Conservation (phyloP, 768 basidiomycete species). For the Dacryopinax primogenitus region DNA sequence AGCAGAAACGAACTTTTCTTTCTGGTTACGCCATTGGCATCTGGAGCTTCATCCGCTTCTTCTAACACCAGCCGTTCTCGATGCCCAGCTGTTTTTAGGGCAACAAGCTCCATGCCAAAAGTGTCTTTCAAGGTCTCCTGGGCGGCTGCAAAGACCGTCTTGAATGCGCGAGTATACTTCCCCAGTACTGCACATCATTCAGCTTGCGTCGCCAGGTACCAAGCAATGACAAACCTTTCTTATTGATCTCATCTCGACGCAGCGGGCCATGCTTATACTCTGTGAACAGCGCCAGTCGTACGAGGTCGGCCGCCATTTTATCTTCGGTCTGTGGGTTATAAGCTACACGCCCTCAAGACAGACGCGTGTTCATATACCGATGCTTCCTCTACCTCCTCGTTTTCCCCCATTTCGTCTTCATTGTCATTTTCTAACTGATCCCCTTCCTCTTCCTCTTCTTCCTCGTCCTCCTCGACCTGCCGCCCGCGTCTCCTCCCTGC, state of each 20-base stretch:
- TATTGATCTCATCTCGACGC: constrained; percentile 71
- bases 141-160: constrained; percentile 47
- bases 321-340: constrained; percentile 40
- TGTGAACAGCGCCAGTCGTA: constrained; percentile 66
- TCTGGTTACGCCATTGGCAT: constrained; percentile 41
- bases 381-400: background rate
- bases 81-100: constrained; percentile 52
- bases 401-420: background rate
- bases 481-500: background rate
- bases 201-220: background rate
- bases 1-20: constrained; percentile 47
- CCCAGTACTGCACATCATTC: constrained; percentile 33
- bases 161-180: constrained; percentile 44
- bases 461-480: constrained; percentile 10
- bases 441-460: constrained; percentile 11
- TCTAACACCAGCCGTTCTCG: constrained; percentile 35
- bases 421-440: constrained; percentile 10
- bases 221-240: constrained; percentile 45
- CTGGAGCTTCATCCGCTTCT: constrained; percentile 28
- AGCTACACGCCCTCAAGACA: background rate
- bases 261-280: constrained; percentile 58
- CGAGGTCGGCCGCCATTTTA: constrained; percentile 58
- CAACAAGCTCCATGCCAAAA: constrained; percentile 77
- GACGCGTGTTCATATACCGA: background rate
- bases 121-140: constrained; percentile 49